Evolutionary conservation across 2,329 filamentous ascomycete genomes (phyloP), one percentile per base, ranked within the genome.

Genomic region (Nigrospora oryzae): DNA sequence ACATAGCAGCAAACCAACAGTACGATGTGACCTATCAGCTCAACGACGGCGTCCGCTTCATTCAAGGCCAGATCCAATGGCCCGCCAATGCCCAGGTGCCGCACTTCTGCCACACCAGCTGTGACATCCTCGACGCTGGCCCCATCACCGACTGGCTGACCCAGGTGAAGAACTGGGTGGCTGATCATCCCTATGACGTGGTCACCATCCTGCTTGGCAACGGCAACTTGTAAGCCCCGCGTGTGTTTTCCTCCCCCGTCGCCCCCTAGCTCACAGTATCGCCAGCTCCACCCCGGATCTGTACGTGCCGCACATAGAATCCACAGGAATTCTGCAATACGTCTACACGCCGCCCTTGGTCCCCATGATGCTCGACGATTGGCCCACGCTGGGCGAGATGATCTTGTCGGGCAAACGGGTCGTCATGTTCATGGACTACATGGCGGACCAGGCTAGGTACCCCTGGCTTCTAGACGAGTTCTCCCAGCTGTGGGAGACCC

Each of bases 391-490:
- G 1, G 80, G 77, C 16, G 75, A 84, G 43, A 81, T 94, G 75
- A 89, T 94, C 51, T 61, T 89, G 11, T 67, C 61, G 16, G 77
- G 79, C 46, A 80, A 87, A 63, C 77, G 88, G 11, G 83, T 86
- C 2, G 74, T 94, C 50, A 75, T 93, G 63, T 89, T 93, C 65
- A 76, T 94, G 67, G 89, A 94, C 66, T 94, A 94, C 68, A 71
- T 83, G 52, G 86, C 89, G 52, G 82, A 95, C 61, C 86, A 94
- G 64, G 78, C 73, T 1, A 72, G 74, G 16, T 83, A 88, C 15
- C 89, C 90, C 0, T 96, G 88, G 79, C 75, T 95, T 36, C 72
- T 95, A 36, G 87, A 95, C 62, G 75, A 96, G 64, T 96, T 95
- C 68, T 78, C 77, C 6, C 86, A 95, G 58, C 77, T 94, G 67